A percentile compares a stretch with the other conserved stretches of the same genome.
Evolutionary conservation across 78 protist genomes (phyloP).

Genomic region (Dictyostelium firmibasis): DNA sequence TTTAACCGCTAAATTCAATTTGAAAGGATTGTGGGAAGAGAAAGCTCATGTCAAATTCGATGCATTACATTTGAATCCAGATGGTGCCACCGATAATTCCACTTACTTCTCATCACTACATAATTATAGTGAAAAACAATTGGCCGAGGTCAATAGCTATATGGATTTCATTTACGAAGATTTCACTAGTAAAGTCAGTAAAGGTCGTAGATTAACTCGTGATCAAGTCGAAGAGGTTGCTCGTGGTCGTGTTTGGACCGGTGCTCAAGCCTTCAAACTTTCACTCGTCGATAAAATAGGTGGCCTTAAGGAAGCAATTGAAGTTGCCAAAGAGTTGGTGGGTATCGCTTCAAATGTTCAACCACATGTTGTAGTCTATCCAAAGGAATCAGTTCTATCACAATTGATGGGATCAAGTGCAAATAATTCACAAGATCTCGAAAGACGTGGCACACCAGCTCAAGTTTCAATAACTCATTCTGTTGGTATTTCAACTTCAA

Average conservation of each 20-base stretch:
- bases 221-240: constrained; percentile 64
- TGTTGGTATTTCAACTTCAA: not conserved
- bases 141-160: not conserved
- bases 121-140: constrained; percentile 22
- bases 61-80: not conserved
- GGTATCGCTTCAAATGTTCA: not conserved
- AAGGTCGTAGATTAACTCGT: constrained; percentile 28
- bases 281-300: constrained; percentile 57
- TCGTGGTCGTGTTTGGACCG: constrained; percentile 78
- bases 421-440: constrained; percentile 27
- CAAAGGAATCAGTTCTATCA: constrained; percentile 1
- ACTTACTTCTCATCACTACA: constrained; percentile 25
- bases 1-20: constrained; percentile 35
- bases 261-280: constrained; percentile 27
- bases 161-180: constrained; percentile 39
- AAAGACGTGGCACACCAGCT: constrained; percentile 33
- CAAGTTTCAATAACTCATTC: not conserved
- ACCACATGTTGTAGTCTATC: constrained; percentile 19
- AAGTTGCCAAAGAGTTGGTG: not conserved
- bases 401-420: not conserved
- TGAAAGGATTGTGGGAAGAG: not conserved
- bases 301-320: constrained; percentile 56
- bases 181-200: constrained; percentile 33
- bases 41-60: constrained; percentile 48
- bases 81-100: constrained; percentile 15